These are phyloP conservation scores for Cymbopogon citratus DNA, from an alignment of 176 grass and related monocot species.

Conservation along the genomic window DNA sequence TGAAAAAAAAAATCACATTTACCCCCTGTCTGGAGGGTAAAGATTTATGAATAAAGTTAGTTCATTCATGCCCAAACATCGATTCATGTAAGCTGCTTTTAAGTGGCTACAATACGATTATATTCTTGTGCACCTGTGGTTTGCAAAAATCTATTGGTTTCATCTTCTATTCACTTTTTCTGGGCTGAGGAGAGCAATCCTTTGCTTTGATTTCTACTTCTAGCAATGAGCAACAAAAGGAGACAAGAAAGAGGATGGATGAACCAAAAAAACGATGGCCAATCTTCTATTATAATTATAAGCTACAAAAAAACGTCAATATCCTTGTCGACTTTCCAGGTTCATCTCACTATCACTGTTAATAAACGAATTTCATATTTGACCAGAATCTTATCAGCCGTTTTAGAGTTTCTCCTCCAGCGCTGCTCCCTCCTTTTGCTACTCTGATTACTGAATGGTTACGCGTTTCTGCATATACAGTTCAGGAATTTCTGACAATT, in stretches of 20 bases:
- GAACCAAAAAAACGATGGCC: background rate
- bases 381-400: background rate
- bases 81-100: background rate
- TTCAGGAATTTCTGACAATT: background rate
- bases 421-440: background rate
- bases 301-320: background rate
- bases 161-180: background rate
- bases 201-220: background rate
- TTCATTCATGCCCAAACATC: background rate
- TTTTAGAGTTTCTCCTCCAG: background rate
- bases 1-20: constrained; percentile 1
- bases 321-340: background rate
- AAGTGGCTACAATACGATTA: background rate
- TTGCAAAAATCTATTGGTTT: background rate
- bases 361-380: background rate
- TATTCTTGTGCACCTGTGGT: background rate
- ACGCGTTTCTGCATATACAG: background rate
- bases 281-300: background rate
- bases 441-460: background rate
- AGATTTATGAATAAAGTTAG: background rate
- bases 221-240: background rate
- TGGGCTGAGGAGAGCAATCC: background rate
- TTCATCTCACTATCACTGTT: background rate
- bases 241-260: background rate
- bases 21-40: background rate